Evolutionary conservation across 1,284 basidiomycete species (phyloP).

Genomic region (Ustilago xerochloae): DNA sequence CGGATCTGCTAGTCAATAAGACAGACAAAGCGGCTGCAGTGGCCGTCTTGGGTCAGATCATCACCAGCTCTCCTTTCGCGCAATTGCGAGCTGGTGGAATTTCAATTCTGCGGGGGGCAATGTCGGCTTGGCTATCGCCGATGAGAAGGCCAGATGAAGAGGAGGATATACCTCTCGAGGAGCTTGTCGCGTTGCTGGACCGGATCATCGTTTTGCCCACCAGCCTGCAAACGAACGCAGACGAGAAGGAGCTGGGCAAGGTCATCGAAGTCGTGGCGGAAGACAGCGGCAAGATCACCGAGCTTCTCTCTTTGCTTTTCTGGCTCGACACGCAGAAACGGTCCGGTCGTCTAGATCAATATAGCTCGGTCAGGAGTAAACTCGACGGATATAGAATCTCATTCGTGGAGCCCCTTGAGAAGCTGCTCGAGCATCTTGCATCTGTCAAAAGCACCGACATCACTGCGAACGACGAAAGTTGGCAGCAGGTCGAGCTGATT

Average conservation of each 20-base stretch:
- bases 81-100: constrained; percentile 46
- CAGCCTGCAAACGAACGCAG: neutral
- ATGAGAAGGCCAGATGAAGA: neutral
- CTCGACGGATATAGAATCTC: neutral
- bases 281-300: constrained; percentile 19
- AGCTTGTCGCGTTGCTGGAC: constrained; percentile 7
- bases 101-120: constrained; percentile 20
- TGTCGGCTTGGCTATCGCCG: neutral
- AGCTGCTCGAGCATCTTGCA: neutral
- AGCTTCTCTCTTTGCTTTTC: constrained; percentile 25
- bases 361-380: neutral
- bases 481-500: constrained; percentile 10
- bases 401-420: constrained; percentile 8
- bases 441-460: neutral
- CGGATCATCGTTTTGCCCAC: constrained; percentile 5
- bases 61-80: constrained; percentile 48
- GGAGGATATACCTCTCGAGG: neutral
- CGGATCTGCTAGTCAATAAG: constrained; percentile 16
- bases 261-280: constrained; percentile 4
- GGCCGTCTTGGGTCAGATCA: constrained; percentile 32
- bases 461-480: neutral
- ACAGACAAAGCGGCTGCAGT: constrained; percentile 17
- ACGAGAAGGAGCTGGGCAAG: neutral
- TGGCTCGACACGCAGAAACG: constrained; percentile 21
- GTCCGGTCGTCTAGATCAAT: neutral